phyloP scores from a whole-genome alignment of 345 rosid species.

The Rhodomyrtus tomentosa region DNA sequence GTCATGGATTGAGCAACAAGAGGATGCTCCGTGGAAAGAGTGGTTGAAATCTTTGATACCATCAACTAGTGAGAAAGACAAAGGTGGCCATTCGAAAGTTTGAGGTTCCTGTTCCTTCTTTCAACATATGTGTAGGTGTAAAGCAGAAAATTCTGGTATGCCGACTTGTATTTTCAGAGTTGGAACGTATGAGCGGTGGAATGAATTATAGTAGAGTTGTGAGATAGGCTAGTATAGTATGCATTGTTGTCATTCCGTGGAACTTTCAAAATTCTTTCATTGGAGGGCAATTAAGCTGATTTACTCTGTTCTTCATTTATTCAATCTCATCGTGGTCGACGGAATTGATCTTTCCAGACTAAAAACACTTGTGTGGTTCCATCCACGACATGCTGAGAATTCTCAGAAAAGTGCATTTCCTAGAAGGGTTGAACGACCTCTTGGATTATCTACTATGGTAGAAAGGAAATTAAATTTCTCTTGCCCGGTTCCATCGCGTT shows the following conservation, averaged over 20 bases:
- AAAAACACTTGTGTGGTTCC: background rate
- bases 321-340: background rate
- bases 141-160: background rate
- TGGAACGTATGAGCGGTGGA: background rate
- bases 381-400: background rate
- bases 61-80: constrained; percentile 3
- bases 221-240: background rate
- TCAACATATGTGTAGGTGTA: background rate
- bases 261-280: background rate
- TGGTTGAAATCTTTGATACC: constrained; percentile 29
- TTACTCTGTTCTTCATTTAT: background rate
- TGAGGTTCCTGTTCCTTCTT: background rate
- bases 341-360: background rate
- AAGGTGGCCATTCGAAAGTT: background rate
- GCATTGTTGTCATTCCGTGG: background rate
- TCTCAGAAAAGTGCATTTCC: background rate
- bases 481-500: background rate
- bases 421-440: background rate
- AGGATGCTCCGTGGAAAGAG: constrained; percentile 90
- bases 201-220: background rate
- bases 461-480: background rate
- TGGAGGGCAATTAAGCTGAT: background rate
- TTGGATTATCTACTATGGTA: background rate
- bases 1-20: constrained; percentile 90
- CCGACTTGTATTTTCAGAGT: background rate